Base-by-base conservation (phyloP, 768 basidiomycete genomes). In the Suillus occidentalis region DNA sequence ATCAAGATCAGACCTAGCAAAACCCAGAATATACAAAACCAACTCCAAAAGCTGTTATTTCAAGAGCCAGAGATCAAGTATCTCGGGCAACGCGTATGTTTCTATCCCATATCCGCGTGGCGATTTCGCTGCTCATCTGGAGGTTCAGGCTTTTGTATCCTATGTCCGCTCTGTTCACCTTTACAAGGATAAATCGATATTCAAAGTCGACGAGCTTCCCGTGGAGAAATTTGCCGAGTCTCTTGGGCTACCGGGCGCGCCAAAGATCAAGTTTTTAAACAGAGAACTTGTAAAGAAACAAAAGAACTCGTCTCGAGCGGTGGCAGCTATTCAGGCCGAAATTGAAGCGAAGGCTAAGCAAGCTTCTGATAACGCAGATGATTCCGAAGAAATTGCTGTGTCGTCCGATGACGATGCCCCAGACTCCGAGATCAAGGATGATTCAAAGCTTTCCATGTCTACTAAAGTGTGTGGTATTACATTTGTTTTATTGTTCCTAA, bases 31-130 rank as follows among this genome's bases (percentile, higher is more conserved):
- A 88, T 97, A 65, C 85, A 89, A 72, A 92, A 92, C 68, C 91
- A 95, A 75, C 81, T 99, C 53, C 97, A 99, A 77, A 94, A 88
- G 62, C 85, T 97, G 43, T 90, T 92, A 0, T 99, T 99, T 79
- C 89, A 95, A 78, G 95, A 96, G 65, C 93, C 95, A 0, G 95
- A 99, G 76, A 89, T 98, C 78, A 99, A 99, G 75, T 97, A 98
- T 75, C 85, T 99, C 12, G 97, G 90, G 12, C 97, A 99, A 75
- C 81, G 94, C 63, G 96, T 96, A 70, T 64, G 89, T 83, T 22
- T 45, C 37, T 43, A 49, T 47, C 25, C 65, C 55, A 36, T 42
- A 2, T 20, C 43, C 2, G 1, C 12, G 1, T 4, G 8, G 47
- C 43, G 1, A 5, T 37, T 2, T 2, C 0, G 40, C 1, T 28